Conservation (phyloP, 768 basidiomycete species). For the Baorangia bicolor region DNA sequence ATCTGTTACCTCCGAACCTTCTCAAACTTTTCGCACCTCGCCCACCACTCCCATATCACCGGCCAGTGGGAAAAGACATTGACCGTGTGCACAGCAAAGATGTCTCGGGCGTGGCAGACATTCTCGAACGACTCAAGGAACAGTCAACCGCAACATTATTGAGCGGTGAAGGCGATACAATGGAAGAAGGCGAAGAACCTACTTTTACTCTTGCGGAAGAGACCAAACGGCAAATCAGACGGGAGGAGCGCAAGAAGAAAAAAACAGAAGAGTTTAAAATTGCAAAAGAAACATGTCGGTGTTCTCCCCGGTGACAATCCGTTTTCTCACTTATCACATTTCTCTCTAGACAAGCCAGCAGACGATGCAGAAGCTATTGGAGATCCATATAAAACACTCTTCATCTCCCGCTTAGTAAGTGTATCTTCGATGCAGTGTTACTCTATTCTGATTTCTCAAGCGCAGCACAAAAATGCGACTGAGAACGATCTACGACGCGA, state of each 20-base stretch:
- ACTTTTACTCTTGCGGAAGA: constrained; percentile 82
- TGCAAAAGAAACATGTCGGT: constrained; percentile 85
- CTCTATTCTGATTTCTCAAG: constrained; percentile 15
- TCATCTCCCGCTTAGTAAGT: constrained; percentile 87
- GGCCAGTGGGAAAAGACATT: constrained; percentile 83
- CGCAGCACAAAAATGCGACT: constrained; percentile 86
- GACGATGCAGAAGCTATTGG: constrained; percentile 90
- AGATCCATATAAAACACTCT: constrained; percentile 98
- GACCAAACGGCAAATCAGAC: constrained; percentile 69
- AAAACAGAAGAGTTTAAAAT: constrained; percentile 71
- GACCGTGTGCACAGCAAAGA: constrained; percentile 68
- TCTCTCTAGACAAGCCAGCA: constrained; percentile 81
- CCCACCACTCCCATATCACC: constrained; percentile 81
- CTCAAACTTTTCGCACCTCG: constrained; percentile 96
- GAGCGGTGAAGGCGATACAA: constrained; percentile 57
- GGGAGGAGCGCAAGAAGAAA: constrained; percentile 78
- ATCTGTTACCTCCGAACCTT: constrained; percentile 91
- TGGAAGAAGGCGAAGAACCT: constrained; percentile 86
- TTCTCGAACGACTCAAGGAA: constrained; percentile 74
- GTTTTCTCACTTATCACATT: constrained; percentile 6
- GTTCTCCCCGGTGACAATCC: neutral
- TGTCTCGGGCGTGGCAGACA: constrained; percentile 72
- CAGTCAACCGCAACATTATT: constrained; percentile 69
- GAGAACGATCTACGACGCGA: constrained; percentile 92
- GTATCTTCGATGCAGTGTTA: neutral